Evolutionary conservation across 2,329 filamentous ascomycete genomes (phyloP).

Genomic region (Trichoderma oligosporum): DNA sequence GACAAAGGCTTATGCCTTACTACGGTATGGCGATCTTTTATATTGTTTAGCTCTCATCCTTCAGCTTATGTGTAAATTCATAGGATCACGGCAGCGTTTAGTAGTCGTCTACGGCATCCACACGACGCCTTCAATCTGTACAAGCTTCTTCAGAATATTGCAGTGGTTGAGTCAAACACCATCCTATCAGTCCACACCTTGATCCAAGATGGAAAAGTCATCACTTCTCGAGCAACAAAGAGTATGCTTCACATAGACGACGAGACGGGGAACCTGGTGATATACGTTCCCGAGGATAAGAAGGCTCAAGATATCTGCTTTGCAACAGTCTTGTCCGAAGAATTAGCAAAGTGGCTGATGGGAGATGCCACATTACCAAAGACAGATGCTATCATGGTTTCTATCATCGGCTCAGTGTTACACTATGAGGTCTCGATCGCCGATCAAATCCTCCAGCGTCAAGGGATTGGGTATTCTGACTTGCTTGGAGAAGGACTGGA

Average conservation of each 20-base stretch:
- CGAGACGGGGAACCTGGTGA: constrained; percentile 18
- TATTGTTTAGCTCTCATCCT: background rate
- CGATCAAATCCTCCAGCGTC: constrained; percentile 1
- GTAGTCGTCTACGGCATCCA: constrained; percentile 21
- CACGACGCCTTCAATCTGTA: constrained; percentile 19
- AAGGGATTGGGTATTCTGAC: constrained; percentile 6
- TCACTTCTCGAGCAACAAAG: constrained; percentile 22
- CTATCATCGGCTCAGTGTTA: background rate
- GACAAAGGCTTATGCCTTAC: constrained; percentile 31
- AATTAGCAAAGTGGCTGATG: constrained; percentile 37
- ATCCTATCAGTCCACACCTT: constrained; percentile 31
- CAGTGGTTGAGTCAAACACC: constrained; percentile 30
- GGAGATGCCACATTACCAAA: constrained; percentile 23
- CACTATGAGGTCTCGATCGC: constrained; percentile 3
- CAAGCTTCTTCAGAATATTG: constrained; percentile 15
- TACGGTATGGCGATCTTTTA: constrained; percentile 28
- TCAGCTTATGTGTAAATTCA: background rate
- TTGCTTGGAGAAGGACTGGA: background rate
- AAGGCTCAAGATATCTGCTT: constrained; percentile 31
- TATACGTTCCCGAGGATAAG: constrained; percentile 33
- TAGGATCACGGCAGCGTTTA: constrained; percentile 26
- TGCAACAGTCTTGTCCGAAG: constrained; percentile 26
- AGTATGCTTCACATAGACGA: constrained; percentile 33
- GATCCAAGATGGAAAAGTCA: constrained; percentile 25
- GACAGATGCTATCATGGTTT: background rate